Base-by-base conservation (phyloP, 495 filamentous ascomycete genomes). In the Cryomyces minteri region DNA sequence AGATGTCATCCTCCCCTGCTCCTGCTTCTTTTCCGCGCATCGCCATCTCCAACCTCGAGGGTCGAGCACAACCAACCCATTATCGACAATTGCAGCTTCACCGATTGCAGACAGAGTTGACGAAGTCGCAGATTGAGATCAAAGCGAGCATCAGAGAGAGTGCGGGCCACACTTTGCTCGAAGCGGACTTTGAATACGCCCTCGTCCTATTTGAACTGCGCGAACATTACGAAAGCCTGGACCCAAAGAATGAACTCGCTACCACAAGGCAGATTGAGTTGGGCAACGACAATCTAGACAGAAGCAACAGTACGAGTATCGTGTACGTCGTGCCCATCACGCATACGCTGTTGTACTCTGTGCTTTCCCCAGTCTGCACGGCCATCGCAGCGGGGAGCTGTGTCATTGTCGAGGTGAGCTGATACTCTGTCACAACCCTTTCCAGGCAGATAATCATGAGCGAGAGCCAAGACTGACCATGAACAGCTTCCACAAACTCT, bases 351-450 rank as follows among this genome's bases (percentile, higher is more conserved):
- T 67, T 76, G 45, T 74, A 60, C 41, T 69, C 65, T 0, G 48
- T 69, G 1, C 52, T 76, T 29, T 54, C 54, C 1, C 62, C 71
- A 5, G 12, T 73, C 45, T 58, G 61, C 31, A 65, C 71, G 0
- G 71, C 71, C 4, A 45, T 74, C 30, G 62, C 66, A 0, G 68
- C 66, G 4, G 71, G 72, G 1, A 73, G 71, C 48, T 71, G 70
- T 50, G 58, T 73, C 5, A 53, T 73, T 41, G 34, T 74, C 9
- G 63, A 72, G 63, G 69, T 72, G 37, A 8, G 39, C 9, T 6
- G 6, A 6, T 18, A 6, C 39, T 32, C 51, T 49, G 37, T n/a
- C n/a, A n/a, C n/a, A n/a, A n/a, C n/a, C n/a, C n/a, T n/a, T n/a
- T n/a, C n/a, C n/a, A n/a, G n/a, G n/a, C n/a, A n/a, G n/a, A n/a